A percentile compares a stretch with the other conserved stretches of the same genome.
Conservation (phyloP, 2,329 filamentous ascomycete species). For the Lizonia empirigonia region DNA sequence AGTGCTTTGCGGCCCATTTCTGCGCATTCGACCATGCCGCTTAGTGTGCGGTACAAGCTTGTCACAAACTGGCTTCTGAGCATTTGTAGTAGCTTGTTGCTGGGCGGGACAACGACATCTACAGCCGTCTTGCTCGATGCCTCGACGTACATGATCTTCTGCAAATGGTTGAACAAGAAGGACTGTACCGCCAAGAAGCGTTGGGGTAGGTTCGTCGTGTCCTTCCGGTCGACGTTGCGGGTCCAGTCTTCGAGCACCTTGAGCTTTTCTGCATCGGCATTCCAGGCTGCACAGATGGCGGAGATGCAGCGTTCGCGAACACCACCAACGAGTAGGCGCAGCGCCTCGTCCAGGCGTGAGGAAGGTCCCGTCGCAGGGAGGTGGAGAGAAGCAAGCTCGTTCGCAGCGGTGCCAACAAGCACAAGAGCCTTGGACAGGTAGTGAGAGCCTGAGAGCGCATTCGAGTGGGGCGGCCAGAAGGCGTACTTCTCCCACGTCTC, state of each 20-base stretch:
- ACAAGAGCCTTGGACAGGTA: constrained; percentile 83
- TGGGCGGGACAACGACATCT: constrained; percentile 84
- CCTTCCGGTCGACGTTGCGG: constrained; percentile 76
- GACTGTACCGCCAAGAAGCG: constrained; percentile 87
- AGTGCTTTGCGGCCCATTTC: constrained; percentile 72
- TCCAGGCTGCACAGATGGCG: constrained; percentile 89
- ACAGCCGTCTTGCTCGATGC: constrained; percentile 76
- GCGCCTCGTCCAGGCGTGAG: constrained; percentile 65
- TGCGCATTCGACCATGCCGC: constrained; percentile 96
- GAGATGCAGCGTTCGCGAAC: constrained; percentile 84
- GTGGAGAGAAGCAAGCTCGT: constrained; percentile 78
- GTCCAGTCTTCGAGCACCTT: constrained; percentile 95
- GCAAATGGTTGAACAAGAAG: constrained; percentile 80
- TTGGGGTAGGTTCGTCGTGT: constrained; percentile 88
- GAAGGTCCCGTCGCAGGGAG: constrained; percentile 64
- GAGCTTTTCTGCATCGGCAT: constrained; percentile 88
- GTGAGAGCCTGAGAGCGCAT: constrained; percentile 88
- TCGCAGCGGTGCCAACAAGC: constrained; percentile 83
- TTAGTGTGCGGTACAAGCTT: constrained; percentile 90
- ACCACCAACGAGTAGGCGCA: constrained; percentile 75
- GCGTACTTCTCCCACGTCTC: constrained; percentile 93
- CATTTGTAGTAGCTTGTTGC: constrained; percentile 85
- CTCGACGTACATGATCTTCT: constrained; percentile 95
- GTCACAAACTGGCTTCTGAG: constrained; percentile 91
- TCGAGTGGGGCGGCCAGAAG: constrained; percentile 94